Evolutionary conservation across 2,329 filamentous ascomycete genomes (phyloP).

Genomic region (Penicillium brasilianum): DNA sequence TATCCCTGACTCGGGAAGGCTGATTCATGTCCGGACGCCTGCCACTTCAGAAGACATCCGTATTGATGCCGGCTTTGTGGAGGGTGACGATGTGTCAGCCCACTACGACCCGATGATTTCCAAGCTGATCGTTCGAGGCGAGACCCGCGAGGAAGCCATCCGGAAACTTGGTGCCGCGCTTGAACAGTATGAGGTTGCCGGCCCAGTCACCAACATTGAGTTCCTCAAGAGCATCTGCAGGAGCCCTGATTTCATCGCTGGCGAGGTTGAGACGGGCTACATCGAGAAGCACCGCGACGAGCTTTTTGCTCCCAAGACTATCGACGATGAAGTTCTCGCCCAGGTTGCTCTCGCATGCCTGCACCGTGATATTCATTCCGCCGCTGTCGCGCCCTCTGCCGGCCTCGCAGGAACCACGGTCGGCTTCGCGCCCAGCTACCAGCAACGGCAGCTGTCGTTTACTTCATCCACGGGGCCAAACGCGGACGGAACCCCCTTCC

Average conservation of each 20-base stretch:
- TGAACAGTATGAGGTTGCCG: slow-evolving; percentile 88
- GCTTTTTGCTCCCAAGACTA: slow-evolving; percentile 69
- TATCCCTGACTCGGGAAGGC: slow-evolving; percentile 87
- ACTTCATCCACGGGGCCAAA: slow-evolving; percentile 53
- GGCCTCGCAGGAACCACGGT: slow-evolving; percentile 44
- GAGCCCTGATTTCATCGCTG: slow-evolving; percentile 79
- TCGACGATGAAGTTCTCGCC: slow-evolving; percentile 75
- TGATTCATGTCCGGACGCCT: slow-evolving; percentile 82
- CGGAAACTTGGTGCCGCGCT: slow-evolving; percentile 80
- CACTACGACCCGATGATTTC: slow-evolving; percentile 99
- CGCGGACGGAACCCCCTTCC: slow-evolving; percentile 44
- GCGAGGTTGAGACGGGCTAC: slow-evolving; percentile 93
- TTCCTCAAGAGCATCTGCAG: slow-evolving; percentile 89
- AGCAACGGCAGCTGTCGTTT: slow-evolving; percentile 66
- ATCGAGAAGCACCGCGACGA: slow-evolving; percentile 85
- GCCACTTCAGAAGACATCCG: slow-evolving; percentile 72
- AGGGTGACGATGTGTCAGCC: slow-evolving; percentile 89
- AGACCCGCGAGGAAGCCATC: slow-evolving; percentile 78
- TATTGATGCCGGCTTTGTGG: slow-evolving; percentile 90
- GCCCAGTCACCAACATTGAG: slow-evolving; percentile 92
- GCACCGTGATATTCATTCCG: slow-evolving; percentile 50
- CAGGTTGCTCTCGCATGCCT: slow-evolving; percentile 84
- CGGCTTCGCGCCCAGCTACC: slow-evolving; percentile 67
- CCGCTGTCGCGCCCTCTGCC: slow-evolving; percentile 30
- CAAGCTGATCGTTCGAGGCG: slow-evolving; percentile 89